Evolutionary conservation across 1,139 yeast genomes (phyloP), one percentile per base, ranked within the genome.

Genomic region (Taphrina deformans): DNA sequence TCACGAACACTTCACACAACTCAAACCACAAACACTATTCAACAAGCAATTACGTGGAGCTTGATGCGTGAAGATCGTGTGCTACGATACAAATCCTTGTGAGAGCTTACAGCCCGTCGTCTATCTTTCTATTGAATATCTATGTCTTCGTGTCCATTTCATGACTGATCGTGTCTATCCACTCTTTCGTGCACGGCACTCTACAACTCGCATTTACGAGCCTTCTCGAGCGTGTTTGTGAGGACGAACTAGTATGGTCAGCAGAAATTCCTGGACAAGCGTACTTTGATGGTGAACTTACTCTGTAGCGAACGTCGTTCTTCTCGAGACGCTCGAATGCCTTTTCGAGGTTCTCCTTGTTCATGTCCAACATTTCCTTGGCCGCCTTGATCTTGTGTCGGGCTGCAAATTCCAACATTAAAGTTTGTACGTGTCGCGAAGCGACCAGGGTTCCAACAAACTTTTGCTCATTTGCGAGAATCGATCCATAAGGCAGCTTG

Each of bases 361-460:
- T 61, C 59, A 61, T 51, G 41, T 51, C 59, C 35, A 52, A 12
- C 16, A 27, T 31, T 38, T 61, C 65, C 29, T 38, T 61, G 24
- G 50, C 52, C 3, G 66, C 65, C 55, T 31, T 50, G 52, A 65
- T 52, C 12, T 33, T 23, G 40, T 65, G 67, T 18, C 59, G 52
- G n/a, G 67, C 67, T 6, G 59, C 66, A 35, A 65, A 65, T 23
- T 65, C 64, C 18, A 65, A 55, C 67, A 65, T 65, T 14, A 53
- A 29, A 6, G 51, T 45, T 24, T 61, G 62, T 2, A 61, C 65
- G 18, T 48, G 51, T n/a, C 67, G 53, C 16, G 66, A 56, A 16
- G 66, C 55, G 16, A 50, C 64, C 9, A 55, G 38, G 6, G 62
- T 45, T 12, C 66, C 66, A 5, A 38, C 50, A 23, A 64, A 31